Evolutionary conservation across 257 asterid genomes (phyloP), one percentile per base, ranked within the genome.

Genomic region (Nemophila menziesii): DNA sequence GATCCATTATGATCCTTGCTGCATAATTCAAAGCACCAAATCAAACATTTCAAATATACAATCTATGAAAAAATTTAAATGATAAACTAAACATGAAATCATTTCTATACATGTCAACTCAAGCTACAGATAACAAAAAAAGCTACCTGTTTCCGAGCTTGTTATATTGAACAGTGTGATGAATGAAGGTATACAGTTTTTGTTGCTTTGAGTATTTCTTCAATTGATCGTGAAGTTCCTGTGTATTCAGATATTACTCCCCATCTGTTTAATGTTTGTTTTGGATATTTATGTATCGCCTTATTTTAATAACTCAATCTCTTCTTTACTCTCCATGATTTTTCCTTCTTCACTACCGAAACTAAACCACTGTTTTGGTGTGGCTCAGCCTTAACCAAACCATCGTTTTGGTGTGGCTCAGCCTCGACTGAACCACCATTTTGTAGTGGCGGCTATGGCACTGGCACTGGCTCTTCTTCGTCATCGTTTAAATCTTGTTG

Each of bases 241-340:
- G 84, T 67, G 48, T 74, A 84, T 41, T 90, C 98, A 1, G 98
- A 90, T 39, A 90, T 71, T 56, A 90, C 96, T 68, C 84, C 98
- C 96, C 96, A 90, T 62, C 98, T 76, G 39, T 86, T 62, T 15
- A 96, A 84, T 36, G 96, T 90, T 48, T 96, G 96, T 72, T 84
- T 84, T 5, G 96, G 98, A 67, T 60, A 90, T 60, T 90, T 90
- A 66, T 15, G 67, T 68, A 81, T 49, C 23, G 83, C 98, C 73
- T 90, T 90, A 14, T 18, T 92, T 79, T 66, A 90, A 33, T 40
- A 90, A 92, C 50, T 90, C 98, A 56, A 90, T 74, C 81, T 90
- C 98, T 58, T 78, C 94, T 64, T 61, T 80, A 49, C 56, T 55
- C 56, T 55, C 98, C 96, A 90, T 9, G 92, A 73, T 44, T 67